phyloP scores from a whole-genome alignment of 805 yeast genomes.

The Nakazawaea molendinolei region DNA sequence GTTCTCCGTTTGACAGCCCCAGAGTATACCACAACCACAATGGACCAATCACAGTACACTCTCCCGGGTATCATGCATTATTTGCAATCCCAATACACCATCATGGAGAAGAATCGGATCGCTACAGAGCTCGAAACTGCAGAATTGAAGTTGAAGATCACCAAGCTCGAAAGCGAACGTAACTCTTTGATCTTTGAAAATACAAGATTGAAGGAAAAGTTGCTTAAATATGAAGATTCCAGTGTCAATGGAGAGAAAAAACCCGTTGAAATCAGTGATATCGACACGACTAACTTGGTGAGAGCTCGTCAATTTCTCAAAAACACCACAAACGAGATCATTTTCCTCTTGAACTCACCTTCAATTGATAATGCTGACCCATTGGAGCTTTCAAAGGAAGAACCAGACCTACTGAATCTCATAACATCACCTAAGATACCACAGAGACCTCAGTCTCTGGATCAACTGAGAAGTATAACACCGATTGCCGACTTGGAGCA shows the following conservation, averaged over 20 bases:
- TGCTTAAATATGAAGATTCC: constrained; percentile 19
- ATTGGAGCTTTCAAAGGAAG: constrained; percentile 17
- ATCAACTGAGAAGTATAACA: no score
- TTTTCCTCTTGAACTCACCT: constrained; percentile 28
- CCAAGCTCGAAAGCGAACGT: constrained; percentile 46
- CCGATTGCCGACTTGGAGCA: no score
- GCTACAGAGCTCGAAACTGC: constrained; percentile 46
- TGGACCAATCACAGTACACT: constrained; percentile 27
- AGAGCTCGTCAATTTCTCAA: constrained; percentile 28
- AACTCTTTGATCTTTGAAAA: constrained; percentile 35
- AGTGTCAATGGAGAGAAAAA: background rate
- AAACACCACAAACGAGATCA: constrained; percentile 29
- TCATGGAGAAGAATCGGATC: constrained; percentile 36
- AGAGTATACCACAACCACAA: background rate
- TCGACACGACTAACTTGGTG: constrained; percentile 14
- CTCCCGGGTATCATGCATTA: constrained; percentile 56
- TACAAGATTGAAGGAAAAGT: constrained; percentile 32
- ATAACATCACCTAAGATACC: background rate
- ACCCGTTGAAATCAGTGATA: background rate
- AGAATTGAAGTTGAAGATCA: constrained; percentile 43
- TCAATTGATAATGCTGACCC: constrained; percentile 25
- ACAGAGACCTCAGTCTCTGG: background rate
- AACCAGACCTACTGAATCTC: constrained; percentile 4
- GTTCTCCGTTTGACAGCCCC: background rate
- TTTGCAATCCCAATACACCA: constrained; percentile 51